Base-by-base conservation (phyloP, 768 basidiomycete genomes). In the Peribolospora baueri region DNA sequence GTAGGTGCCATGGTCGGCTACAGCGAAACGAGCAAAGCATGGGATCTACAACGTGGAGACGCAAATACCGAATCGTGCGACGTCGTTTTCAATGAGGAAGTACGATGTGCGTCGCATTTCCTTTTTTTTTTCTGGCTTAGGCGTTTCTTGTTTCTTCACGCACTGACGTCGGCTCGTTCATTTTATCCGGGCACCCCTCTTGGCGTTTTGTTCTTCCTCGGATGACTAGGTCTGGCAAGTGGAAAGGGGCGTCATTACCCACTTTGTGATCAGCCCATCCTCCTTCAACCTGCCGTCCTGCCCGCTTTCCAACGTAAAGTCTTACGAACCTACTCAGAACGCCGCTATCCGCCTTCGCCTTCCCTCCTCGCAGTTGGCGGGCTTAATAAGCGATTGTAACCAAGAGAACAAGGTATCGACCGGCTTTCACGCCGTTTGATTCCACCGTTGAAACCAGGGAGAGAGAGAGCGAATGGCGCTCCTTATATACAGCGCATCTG, bases 321-420 rank as follows among this genome's bases (percentile, higher is more conserved):
- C 88, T 11, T 79, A 80, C 0, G 72, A 70, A n/a, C 82, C 87
- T 0, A 64, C 69, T 40, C 82, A 85, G 59, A 97, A 98, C 64
- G 82, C 90, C 3, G 73, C 69, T 58, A 80, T 77, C 7, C 78
- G 93, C 66, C 73, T 69, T 58, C 61, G 65, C 42, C 68, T 93
- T 62, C 71, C 95, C 61, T 61, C 48, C 59, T 60, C 49, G 59
- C 60, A 25, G 25, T 25, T 25, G 25, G 25, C 25, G 1, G 25
- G 25, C 25, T 25, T 25, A 25, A 25, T 25, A 25, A 25, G 25
- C 25, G 25, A 25, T 25, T 25, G 25, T 25, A 25, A 25, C 25
- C 25, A 25, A 25, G 25, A 25, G 25, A 25, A 25, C 25, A 25
- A 25, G 25, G 25, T 25, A 25, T 25, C 25, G 25, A 25, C 25